These are phyloP conservation scores for Candida chauliodis DNA, from an alignment of 805 yeast species.

Conservation along the genomic window DNA sequence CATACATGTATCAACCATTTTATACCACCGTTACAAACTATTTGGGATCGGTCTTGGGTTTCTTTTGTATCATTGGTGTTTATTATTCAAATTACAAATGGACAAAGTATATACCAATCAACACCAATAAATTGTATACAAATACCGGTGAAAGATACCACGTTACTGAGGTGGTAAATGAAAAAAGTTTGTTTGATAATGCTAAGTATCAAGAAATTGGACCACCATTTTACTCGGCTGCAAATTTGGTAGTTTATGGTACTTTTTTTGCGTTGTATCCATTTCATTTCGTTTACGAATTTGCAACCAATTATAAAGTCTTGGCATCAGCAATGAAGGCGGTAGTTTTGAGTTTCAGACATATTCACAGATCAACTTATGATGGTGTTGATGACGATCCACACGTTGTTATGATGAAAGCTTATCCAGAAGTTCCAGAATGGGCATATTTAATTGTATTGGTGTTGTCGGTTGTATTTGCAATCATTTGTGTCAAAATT, in stretches of 20 bases:
- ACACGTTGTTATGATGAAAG: conserved; percentile 25
- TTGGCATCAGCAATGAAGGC: conserved; percentile 13
- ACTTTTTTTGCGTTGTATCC: conserved; percentile 27
- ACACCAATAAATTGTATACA: conserved; percentile 43
- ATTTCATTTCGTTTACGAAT: conserved; percentile 16
- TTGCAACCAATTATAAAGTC: conserved; percentile 9
- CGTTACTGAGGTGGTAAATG: conserved; percentile 40
- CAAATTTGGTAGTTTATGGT: conserved; percentile 24
- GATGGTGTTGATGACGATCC: conserved; percentile 35
- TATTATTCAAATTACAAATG: conserved; percentile 21
- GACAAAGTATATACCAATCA: conserved; percentile 30
- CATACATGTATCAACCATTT: conserved; percentile 25
- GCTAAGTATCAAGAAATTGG: conserved; percentile 20
- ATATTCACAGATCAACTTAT: conserved; percentile 9
- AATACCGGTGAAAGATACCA: conserved; percentile 46
- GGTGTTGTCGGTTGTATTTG: conserved; percentile 27
- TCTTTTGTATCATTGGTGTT: conserved; percentile 17
- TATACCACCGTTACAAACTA: conserved; percentile 38
- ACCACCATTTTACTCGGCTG: conserved; percentile 31
- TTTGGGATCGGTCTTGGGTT: conserved; percentile 17
- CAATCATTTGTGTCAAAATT: conserved; percentile 26
- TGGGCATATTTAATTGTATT: conserved; percentile 26
- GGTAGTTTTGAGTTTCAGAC: conserved; percentile 11
- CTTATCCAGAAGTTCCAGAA: conserved; percentile 35
- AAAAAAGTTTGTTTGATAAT: conserved; percentile 25